phyloP scores from a whole-genome alignment of 768 basidiomycete species.

The Rhizopogon vulgaris region DNA sequence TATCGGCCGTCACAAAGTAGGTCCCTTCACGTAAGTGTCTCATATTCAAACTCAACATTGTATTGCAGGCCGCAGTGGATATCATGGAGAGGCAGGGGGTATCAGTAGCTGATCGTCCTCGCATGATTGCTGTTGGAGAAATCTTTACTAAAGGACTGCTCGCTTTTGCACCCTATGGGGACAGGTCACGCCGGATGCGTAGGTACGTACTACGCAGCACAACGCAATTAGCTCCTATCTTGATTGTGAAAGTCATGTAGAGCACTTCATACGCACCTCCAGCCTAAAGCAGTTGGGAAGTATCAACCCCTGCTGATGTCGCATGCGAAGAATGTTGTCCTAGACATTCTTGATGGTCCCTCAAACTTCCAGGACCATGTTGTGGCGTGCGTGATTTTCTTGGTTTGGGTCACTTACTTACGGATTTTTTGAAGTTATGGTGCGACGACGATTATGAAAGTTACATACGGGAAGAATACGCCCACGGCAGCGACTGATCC shows the following conservation, averaged over 20 bases:
- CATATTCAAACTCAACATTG: not conserved
- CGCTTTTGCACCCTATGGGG: constrained; percentile 44
- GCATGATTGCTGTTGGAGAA: constrained; percentile 47
- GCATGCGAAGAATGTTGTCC: constrained; percentile 19
- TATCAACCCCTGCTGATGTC: constrained; percentile 41
- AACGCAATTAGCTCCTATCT: not conserved
- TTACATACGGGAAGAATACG: constrained; percentile 21
- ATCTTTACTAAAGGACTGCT: constrained; percentile 51
- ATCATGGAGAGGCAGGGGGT: constrained; percentile 59
- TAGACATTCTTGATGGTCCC: constrained; percentile 17
- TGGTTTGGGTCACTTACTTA: constrained; percentile 1
- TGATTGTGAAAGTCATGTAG: constrained; percentile 16
- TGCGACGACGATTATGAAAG: constrained; percentile 16
- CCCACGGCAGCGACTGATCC: constrained; percentile 11
- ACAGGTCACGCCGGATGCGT: constrained; percentile 50
- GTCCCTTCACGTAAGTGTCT: not conserved
- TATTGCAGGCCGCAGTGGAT: constrained; percentile 35
- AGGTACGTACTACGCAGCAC: constrained; percentile 24
- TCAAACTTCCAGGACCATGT: constrained; percentile 14
- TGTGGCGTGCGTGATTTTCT: constrained; percentile 34
- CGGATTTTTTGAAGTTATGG: constrained; percentile 13
- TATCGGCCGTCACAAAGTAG: constrained; percentile 18
- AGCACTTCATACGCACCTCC: constrained; percentile 48
- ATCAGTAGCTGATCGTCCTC: constrained; percentile 42
- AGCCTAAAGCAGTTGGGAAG: constrained; percentile 38